A percentile compares a stretch with the other conserved stretches of the same genome.
phyloP scores from a whole-genome alignment of 208 protist species.

The Balamuthia mandrillaris region DNA sequence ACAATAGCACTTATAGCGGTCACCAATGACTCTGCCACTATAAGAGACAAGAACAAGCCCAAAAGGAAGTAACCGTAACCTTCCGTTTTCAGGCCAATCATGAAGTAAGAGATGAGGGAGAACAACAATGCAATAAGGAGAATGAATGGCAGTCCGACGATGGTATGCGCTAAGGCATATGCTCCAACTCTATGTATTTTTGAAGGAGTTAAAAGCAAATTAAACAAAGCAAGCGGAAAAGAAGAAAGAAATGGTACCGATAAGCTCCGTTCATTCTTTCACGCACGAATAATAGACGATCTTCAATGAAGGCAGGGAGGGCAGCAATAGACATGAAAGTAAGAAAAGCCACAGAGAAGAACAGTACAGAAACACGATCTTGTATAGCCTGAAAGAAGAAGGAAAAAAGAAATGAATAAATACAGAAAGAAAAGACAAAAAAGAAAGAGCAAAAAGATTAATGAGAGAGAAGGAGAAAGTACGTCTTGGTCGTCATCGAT shows the following conservation, averaged over 20 bases:
- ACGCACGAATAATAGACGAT: conserved; percentile 2
- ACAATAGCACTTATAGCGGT: neutral
- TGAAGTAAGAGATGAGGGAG: neutral
- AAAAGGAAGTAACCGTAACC: conserved; percentile 22
- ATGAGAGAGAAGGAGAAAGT: too few species aligned
- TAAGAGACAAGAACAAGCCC: neutral
- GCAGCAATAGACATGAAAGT: conserved; percentile 39
- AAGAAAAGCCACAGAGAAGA: conserved; percentile 33
- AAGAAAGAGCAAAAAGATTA: too few species aligned
- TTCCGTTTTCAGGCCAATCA: neutral
- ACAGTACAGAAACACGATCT: conserved; percentile 18
- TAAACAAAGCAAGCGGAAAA: too few species aligned
- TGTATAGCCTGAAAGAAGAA: neutral
- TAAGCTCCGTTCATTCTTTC: conserved; percentile 35
- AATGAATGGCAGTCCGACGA: conserved; percentile 2
- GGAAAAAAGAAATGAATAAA: too few species aligned
- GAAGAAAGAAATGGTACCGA: neutral
- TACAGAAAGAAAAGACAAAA: too few species aligned
- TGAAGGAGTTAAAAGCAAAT: too few species aligned
- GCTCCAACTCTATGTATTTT: neutral
- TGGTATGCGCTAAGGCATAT: neutral
- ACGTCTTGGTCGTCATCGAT: neutral
- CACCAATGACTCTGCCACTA: neutral
- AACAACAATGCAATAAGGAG: neutral
- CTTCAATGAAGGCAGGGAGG: conserved; percentile 21